phyloP scores from a whole-genome alignment of 306 rosid species.

The Parietaria judaica region DNA sequence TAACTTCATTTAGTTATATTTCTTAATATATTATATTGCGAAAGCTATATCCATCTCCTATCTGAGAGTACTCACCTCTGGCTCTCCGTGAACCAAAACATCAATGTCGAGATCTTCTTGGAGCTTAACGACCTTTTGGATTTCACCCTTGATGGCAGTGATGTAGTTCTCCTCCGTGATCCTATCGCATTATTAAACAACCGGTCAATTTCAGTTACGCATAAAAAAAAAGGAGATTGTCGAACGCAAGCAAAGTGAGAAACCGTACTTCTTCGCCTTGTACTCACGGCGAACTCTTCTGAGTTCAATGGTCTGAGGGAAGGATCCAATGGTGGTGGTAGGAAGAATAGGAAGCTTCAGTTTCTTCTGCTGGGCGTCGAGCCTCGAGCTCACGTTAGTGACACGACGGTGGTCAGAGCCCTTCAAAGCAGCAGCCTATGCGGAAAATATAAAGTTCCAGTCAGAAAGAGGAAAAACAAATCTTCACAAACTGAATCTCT shows the following conservation, averaged over 20 bases:
- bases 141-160: slow-evolving; percentile 65
- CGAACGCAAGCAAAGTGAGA: slow-evolving; percentile 5
- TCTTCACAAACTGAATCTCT: no score
- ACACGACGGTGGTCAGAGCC: slow-evolving; percentile 85
- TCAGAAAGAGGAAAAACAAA: slow-evolving; percentile 4
- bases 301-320: slow-evolving; percentile 83
- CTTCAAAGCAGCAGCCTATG: slow-evolving; percentile 82
- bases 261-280: slow-evolving; percentile 71
- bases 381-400: slow-evolving; percentile 73
- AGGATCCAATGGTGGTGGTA: slow-evolving; percentile 90
- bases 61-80: slow-evolving; percentile 55
- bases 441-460: slow-evolving; percentile 5
- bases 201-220: neutral
- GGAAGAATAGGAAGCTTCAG: slow-evolving; percentile 93
- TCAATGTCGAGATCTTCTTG: slow-evolving; percentile 92
- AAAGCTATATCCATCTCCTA: no score
- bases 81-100: slow-evolving; percentile 92
- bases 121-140: slow-evolving; percentile 63
- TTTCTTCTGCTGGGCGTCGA: slow-evolving; percentile 90
- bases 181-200: slow-evolving; percentile 22
- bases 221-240: neutral
- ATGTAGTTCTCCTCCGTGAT: slow-evolving; percentile 77
- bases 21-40: no score
- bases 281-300: slow-evolving; percentile 90
- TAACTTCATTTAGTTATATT: no score